These are phyloP conservation scores for Nannizziopsis arthrosporioides DNA, from an alignment of 2,329 filamentous ascomycete genomes.

Conservation along the genomic window DNA sequence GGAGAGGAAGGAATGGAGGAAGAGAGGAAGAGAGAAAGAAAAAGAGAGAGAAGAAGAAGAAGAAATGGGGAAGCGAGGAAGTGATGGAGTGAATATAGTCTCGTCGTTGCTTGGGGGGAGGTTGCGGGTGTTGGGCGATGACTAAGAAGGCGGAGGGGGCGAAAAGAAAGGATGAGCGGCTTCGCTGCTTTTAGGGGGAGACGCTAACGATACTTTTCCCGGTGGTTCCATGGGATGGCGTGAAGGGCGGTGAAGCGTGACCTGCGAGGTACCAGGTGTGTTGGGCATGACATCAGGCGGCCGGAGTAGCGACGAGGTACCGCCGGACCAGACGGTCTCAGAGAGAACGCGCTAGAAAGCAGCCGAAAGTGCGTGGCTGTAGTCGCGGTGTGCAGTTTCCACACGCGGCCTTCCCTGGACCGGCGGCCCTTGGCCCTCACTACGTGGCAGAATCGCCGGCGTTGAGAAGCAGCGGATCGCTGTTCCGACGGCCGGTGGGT, in stretches of 20 bases:
- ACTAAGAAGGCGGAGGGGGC: background rate
- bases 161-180: background rate
- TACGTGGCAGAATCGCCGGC: too few species aligned
- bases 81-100: constrained; percentile 5
- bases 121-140: constrained; percentile 17
- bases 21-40: constrained; percentile 19
- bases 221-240: constrained; percentile 5
- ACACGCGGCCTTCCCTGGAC: constrained; percentile 2
- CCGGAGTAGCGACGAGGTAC: constrained; percentile 5
- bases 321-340: background rate
- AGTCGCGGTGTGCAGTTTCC: background rate
- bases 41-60: constrained; percentile 15
- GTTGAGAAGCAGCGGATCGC: too few species aligned
- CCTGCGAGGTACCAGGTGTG: constrained; percentile 8
- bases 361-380: constrained; percentile 7
- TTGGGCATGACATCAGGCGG: constrained; percentile 4
- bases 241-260: background rate
- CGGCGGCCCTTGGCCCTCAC: background rate
- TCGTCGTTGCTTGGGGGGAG: background rate
- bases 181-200: background rate
- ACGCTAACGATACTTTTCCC: background rate
- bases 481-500: background rate
- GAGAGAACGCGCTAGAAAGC: constrained; percentile 8
- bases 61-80: constrained; percentile 17
- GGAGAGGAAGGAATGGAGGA: constrained; percentile 24